Evolutionary conservation across 1,284 basidiomycete species (phyloP).

Genomic region (Golubevia pallescens): DNA sequence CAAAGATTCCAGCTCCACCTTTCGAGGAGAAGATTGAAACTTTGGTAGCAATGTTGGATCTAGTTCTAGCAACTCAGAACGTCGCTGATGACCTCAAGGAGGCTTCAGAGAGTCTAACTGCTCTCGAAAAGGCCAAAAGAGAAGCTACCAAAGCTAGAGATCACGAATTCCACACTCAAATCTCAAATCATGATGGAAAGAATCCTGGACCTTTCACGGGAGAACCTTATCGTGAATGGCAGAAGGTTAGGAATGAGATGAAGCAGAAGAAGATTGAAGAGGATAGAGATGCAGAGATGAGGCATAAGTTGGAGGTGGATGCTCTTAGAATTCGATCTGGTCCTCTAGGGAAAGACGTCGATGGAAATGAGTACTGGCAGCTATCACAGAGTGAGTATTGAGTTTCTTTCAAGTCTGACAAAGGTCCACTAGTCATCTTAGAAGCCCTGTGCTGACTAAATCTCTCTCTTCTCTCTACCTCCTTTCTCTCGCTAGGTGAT

Average conservation of each 20-base stretch:
- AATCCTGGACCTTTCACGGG: not conserved
- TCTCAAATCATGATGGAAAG: not conserved
- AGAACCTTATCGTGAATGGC: not conserved
- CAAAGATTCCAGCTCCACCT: not conserved
- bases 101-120: not conserved
- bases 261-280: not conserved
- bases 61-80: not conserved
- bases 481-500: not conserved
- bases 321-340: conserved; percentile 11
- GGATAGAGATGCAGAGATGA: not conserved
- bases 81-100: not conserved
- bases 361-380: conserved; percentile 25
- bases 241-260: not conserved
- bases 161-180: not conserved
- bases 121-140: not conserved
- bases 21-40: not conserved
- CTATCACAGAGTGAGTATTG: conserved; percentile 8
- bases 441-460: too few species aligned
- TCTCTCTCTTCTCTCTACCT: too few species aligned
- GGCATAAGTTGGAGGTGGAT: not conserved
- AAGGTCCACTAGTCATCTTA: too few species aligned
- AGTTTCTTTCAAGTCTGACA: not conserved
- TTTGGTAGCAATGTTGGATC: not conserved
- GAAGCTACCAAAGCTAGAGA: not conserved
- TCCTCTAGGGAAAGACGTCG: conserved; percentile 18